Evolutionary conservation across 352 stramenopile genomes (phyloP), one percentile per base, ranked within the genome.

Genomic region (Pythium folliculosum): DNA sequence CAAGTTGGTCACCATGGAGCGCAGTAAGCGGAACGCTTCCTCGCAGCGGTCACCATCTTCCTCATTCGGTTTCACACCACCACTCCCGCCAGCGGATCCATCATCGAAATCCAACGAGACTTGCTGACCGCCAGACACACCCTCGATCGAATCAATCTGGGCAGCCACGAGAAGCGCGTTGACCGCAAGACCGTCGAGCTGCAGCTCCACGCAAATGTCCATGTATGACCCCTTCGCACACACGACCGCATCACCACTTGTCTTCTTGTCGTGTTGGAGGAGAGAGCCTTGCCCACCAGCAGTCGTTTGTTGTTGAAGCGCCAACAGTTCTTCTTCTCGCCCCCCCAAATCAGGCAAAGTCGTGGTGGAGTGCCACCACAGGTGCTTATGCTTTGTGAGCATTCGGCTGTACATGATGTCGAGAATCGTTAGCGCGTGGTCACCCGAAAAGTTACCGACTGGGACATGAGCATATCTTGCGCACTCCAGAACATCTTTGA

Each of bases 291-390:
- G 27, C 9, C 55, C 53, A 30, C 52, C 59, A 25, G 55, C 68
- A 1, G 80, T 53, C 3, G 86, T 51, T 49, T 79, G 88, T 23
- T 90, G 87, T 63, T 97, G 92, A 53, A 98, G 85, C 35, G 90
- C 82, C 17, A 81, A 73, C 72, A 69, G 32, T 51, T 96, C 93
- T 69, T 86, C 90, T 61, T 95, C 82, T 22, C 81, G 77, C 0
- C 86, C 84, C 48, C 96, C 96, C 16, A 99, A 73, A 76, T 99
- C 96, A 3, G 96, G 96, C 13, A 84, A 63, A 13, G 91, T 91
- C 17, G 86, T 83, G 9, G 84, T 76, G 35, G 92, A 98, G 43
- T 97, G 96, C 97, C 97, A 99, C 70, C 97, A 95, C 19, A 99
- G 32, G 67, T 98, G 94, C 63, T 98, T 92, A 76, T 98, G 95